A percentile compares a stretch with the other conserved stretches of the same genome.
Evolutionary conservation across 106 monocot species (phyloP).

Genomic region (Posidonia australis): DNA sequence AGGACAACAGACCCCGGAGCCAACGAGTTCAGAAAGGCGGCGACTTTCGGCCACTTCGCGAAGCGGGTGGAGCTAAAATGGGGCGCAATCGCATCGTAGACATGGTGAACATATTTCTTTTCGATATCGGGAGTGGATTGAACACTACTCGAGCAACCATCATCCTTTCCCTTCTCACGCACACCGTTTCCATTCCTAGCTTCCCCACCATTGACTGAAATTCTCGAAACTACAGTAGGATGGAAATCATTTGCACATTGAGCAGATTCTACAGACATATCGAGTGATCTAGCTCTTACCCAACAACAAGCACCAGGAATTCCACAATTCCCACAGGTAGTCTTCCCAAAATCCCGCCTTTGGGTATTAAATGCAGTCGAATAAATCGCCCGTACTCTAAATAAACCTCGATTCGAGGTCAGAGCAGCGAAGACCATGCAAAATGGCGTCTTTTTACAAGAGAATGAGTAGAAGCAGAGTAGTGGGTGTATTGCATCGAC

Average conservation of each 20-base stretch:
- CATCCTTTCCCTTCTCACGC: no score
- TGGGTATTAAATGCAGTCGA: not conserved
- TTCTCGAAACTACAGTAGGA: not conserved
- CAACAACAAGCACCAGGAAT: not conserved
- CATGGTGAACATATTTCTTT: constrained; percentile 79
- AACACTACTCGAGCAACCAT: constrained; percentile 16
- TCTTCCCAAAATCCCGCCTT: not conserved
- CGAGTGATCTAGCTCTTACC: not conserved
- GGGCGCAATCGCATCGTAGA: constrained; percentile 91
- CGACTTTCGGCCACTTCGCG: constrained; percentile 95
- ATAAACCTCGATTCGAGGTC: no score
- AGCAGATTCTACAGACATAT: not conserved
- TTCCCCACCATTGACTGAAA: not conserved
- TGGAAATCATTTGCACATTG: not conserved
- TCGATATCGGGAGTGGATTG: constrained; percentile 83
- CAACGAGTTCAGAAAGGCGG: constrained; percentile 62
- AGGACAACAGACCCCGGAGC: constrained; percentile 51
- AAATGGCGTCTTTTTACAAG: no score
- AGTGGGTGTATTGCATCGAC: no score
- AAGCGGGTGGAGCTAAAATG: constrained; percentile 94
- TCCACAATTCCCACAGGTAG: not conserved
- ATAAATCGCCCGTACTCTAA: not conserved
- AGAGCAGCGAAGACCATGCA: no score
- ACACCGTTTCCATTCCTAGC: not conserved
- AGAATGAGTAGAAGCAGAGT: no score